Conservation (phyloP, 2,329 filamentous ascomycete genomes). For the Scedosporium dehoogii region DNA sequence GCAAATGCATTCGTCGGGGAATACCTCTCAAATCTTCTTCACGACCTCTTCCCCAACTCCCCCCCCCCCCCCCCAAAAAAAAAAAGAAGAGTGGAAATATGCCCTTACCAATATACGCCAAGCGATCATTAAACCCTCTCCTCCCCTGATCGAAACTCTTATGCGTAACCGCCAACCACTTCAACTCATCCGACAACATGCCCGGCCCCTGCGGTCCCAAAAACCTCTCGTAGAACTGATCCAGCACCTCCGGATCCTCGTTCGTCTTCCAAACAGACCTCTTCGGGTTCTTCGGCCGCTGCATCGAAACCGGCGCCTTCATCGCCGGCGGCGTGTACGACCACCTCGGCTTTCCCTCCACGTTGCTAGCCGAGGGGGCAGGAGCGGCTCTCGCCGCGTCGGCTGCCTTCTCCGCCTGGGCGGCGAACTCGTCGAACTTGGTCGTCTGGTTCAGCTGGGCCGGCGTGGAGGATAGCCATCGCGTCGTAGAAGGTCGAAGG, state of each 20-base stretch:
- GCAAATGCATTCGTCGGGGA: background rate
- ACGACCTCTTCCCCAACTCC: background rate
- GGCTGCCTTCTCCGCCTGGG: background rate
- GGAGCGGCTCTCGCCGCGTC: background rate
- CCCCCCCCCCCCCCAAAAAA: too few species aligned
- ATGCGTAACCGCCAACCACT: slow-evolving; percentile 94
- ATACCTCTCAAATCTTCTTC: background rate
- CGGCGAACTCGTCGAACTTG: background rate
- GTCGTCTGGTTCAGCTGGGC: background rate
- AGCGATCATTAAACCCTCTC: slow-evolving; percentile 85
- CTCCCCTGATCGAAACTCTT: slow-evolving; percentile 96
- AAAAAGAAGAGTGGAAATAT: background rate
- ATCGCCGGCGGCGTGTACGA: slow-evolving; percentile 58
- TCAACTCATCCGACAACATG: slow-evolving; percentile 78
- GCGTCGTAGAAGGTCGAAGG: background rate
- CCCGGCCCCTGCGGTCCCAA: slow-evolving; percentile 63
- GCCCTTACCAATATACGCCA: slow-evolving; percentile 40
- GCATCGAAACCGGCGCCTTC: slow-evolving; percentile 59
- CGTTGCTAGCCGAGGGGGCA: background rate
- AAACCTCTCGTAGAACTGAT: slow-evolving; percentile 67
- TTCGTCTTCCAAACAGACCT: slow-evolving; percentile 60
- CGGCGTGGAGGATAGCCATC: background rate
- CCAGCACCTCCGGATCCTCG: slow-evolving; percentile 60
- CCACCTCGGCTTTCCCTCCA: slow-evolving; percentile 47
- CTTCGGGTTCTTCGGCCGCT: slow-evolving; percentile 41